Conservation (phyloP, 768 basidiomycete genomes). For the Cyclocybe cylindracea region DNA sequence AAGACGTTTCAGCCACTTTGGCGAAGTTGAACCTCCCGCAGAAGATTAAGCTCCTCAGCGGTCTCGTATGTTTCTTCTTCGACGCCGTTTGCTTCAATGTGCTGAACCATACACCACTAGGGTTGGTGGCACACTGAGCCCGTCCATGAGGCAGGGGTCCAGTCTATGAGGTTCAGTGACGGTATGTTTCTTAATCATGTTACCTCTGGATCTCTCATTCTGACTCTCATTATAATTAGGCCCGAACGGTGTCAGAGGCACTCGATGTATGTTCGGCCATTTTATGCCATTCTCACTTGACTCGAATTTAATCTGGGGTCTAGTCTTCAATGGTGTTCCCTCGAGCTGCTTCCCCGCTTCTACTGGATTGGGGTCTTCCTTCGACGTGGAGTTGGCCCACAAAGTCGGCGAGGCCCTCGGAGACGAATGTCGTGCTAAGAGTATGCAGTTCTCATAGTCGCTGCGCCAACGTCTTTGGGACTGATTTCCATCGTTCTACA, state of each 20-base stretch:
- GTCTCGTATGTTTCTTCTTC: conserved; percentile 28
- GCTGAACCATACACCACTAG: conserved; percentile 18
- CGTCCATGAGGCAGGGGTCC: conserved; percentile 39
- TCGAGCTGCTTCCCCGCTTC: conserved; percentile 60
- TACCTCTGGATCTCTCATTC: not conserved
- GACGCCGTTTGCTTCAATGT: not conserved
- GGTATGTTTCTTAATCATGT: conserved; percentile 26
- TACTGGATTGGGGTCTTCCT: conserved; percentile 57
- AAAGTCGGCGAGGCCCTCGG: conserved; percentile 52
- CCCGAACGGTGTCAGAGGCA: conserved; percentile 52
- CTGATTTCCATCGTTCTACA: conserved; percentile 7
- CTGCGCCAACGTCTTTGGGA: no score
- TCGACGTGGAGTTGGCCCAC: conserved; percentile 49
- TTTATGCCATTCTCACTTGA: conserved; percentile 35
- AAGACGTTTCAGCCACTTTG: conserved; percentile 38
- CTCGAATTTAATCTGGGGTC: conserved; percentile 27
- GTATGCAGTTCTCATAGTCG: conserved; percentile 16
- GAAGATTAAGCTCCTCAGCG: conserved; percentile 47
- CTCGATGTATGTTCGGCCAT: conserved; percentile 34
- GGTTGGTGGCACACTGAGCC: conserved; percentile 51
- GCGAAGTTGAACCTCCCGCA: conserved; percentile 36
- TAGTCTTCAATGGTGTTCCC: conserved; percentile 58
- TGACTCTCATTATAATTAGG: conserved; percentile 24
- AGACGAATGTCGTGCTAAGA: conserved; percentile 53
- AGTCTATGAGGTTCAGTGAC: conserved; percentile 47